phyloP scores from a whole-genome alignment of 2,329 filamentous ascomycete genomes.

The Sporothrix brasiliensis region DNA sequence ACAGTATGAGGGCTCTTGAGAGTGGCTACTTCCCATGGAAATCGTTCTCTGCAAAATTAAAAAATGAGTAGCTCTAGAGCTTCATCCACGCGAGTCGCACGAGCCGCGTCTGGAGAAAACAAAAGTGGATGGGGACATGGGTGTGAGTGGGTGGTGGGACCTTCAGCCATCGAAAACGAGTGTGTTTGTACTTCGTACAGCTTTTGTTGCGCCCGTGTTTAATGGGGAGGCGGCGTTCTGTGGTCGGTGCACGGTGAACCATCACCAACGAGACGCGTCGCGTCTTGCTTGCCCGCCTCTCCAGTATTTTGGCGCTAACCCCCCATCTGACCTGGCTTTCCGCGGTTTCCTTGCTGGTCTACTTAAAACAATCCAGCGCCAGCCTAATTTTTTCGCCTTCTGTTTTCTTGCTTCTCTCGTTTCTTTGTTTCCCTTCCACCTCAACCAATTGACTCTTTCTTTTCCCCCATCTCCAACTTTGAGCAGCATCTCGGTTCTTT shows the following conservation, averaged over 20 bases:
- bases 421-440: slow-evolving; percentile 22
- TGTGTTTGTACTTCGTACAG: background rate
- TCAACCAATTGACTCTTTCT: slow-evolving; percentile 29
- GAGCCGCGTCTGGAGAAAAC: slow-evolving; percentile 3
- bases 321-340: slow-evolving; percentile 36
- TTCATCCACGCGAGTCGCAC: slow-evolving; percentile 16
- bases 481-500: slow-evolving; percentile 3
- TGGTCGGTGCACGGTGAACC: slow-evolving; percentile 29
- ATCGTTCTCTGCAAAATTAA: background rate
- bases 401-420: slow-evolving; percentile 12
- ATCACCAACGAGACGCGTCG: slow-evolving; percentile 34
- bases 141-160: slow-evolving; percentile 32
- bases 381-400: slow-evolving; percentile 33
- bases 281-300: slow-evolving; percentile 26
- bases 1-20: background rate
- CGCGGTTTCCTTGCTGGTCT: slow-evolving; percentile 30
- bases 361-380: slow-evolving; percentile 37
- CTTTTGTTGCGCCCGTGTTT: background rate
- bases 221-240: slow-evolving; percentile 28
- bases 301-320: slow-evolving; percentile 32
- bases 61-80: background rate
- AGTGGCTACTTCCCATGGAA: no score
- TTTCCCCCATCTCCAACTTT: slow-evolving; percentile 16
- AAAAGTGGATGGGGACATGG: slow-evolving; percentile 26
- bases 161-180: slow-evolving; percentile 26